phyloP scores from a whole-genome alignment of 2,329 filamentous ascomycete species.

The Phaeoacremonium minimum region DNA sequence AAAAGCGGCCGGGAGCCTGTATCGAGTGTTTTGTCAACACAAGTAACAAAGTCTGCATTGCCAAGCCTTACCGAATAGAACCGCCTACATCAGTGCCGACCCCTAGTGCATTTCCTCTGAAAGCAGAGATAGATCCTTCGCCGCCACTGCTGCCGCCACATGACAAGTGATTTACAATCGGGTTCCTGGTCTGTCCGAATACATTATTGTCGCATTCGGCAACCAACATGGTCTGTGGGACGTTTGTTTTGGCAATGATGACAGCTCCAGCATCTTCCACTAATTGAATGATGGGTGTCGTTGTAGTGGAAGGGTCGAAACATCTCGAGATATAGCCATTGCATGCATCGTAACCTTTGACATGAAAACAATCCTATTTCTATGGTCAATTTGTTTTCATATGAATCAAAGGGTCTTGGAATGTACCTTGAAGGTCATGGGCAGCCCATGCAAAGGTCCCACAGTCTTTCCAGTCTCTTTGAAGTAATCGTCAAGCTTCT shows the following conservation, averaged over 20 bases:
- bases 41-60: no score
- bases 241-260: constrained; percentile 11
- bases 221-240: constrained; percentile 18
- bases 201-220: constrained; percentile 16
- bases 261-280: constrained; percentile 2
- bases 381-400: neutral
- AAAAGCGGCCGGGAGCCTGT: constrained; percentile 20
- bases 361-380: constrained; percentile 3
- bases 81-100: constrained; percentile 19
- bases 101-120: constrained; percentile 16
- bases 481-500: constrained; percentile 1
- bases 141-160: constrained; percentile 17
- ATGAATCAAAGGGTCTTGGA: neutral
- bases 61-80: no score
- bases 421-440: constrained; percentile 26
- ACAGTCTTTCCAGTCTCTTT: neutral
- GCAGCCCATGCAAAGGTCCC: constrained; percentile 30
- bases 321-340: constrained; percentile 4
- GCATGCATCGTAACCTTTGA: constrained; percentile 2
- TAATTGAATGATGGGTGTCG: constrained; percentile 1
- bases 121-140: constrained; percentile 15
- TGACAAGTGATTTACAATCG: constrained; percentile 13
- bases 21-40: no score
- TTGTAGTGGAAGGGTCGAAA: constrained; percentile 1
- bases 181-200: constrained; percentile 17